Evolutionary conservation across 2,329 filamentous ascomycete genomes (phyloP).

Genomic region (Epichloe brachyelytri): DNA sequence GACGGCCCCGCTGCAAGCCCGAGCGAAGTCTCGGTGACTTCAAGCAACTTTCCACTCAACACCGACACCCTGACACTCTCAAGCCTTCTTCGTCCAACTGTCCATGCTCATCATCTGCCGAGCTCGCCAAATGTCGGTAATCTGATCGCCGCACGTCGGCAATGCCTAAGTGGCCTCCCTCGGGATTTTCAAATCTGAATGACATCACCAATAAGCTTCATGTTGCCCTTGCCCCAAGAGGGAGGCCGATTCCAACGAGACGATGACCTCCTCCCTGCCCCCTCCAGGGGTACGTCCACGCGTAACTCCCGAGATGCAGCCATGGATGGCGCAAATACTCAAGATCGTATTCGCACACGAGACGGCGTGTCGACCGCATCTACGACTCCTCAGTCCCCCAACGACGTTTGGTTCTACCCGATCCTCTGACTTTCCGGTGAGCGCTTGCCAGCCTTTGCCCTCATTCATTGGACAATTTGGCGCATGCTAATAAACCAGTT

Average conservation of each 20-base stretch:
- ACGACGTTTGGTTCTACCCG: conserved; percentile 42
- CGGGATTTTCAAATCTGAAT: conserved; percentile 1
- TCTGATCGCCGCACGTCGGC: conserved; percentile 1
- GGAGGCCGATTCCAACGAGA: conserved; percentile 5
- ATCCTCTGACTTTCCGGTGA: conserved; percentile 44
- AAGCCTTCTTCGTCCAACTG: neutral
- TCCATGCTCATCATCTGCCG: neutral
- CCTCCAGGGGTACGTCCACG: neutral
- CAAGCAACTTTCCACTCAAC: conserved; percentile 6
- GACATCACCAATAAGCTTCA: conserved; percentile 7
- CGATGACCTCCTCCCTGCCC: conserved; percentile 2
- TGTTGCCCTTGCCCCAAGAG: conserved; percentile 5
- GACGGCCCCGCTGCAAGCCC: neutral
- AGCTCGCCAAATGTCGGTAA: neutral
- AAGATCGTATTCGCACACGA: conserved; percentile 3
- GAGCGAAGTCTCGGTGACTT: neutral
- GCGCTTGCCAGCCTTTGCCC: conserved; percentile 6
- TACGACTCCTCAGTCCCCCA: conserved; percentile 16
- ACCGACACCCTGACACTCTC: neutral
- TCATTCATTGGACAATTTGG: neutral
- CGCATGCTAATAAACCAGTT: conserved; percentile 3
- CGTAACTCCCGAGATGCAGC: neutral
- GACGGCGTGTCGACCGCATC: conserved; percentile 6
- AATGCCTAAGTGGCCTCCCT: conserved; percentile 3
- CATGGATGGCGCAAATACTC: conserved; percentile 1